phyloP scores from a whole-genome alignment of 2,329 filamentous ascomycete genomes.

The Meredithiella fracta region DNA sequence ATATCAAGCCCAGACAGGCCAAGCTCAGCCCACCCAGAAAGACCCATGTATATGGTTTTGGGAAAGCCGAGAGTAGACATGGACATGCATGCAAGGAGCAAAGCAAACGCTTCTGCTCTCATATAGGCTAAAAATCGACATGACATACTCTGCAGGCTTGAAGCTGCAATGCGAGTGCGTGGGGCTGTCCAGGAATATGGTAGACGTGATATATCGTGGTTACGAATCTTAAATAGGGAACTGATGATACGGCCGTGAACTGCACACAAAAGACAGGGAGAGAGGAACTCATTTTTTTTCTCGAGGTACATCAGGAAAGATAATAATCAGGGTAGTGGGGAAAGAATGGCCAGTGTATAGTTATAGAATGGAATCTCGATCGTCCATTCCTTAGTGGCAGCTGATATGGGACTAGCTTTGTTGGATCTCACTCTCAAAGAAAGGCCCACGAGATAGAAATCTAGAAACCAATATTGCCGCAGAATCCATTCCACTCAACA shows the following conservation, averaged over 20 bases:
- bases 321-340: not conserved
- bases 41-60: conserved; percentile 2
- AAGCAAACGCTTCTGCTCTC: conserved; percentile 2
- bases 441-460: too few relatives aligned
- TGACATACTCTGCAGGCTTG: not conserved
- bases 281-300: not conserved
- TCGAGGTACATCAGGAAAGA: not conserved
- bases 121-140: not conserved
- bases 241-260: too few relatives aligned
- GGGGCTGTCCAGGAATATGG: too few relatives aligned
- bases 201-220: too few relatives aligned
- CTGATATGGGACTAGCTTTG: too few relatives aligned
- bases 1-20: not conserved
- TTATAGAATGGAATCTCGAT: not conserved
- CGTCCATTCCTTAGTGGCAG: not conserved
- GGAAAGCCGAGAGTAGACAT: conserved; percentile 3
- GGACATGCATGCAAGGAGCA: conserved; percentile 1
- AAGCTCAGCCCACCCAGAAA: conserved; percentile 6
- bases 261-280: not conserved
- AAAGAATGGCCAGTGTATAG: not conserved
- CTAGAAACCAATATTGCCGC: too few relatives aligned
- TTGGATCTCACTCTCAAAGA: too few relatives aligned
- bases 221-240: too few relatives aligned
- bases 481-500: too few relatives aligned
- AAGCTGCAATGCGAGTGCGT: too few relatives aligned